A percentile compares a stretch with the other conserved stretches of the same genome.
phyloP scores from a whole-genome alignment of 129 eudicot genomes.

The Helianthus annuus region HanXRQr2.0-SUNRISE NC_035449.2:37460925-37461424 shows the following conservation, averaged over 20 bases:
- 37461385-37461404: conserved; percentile 60
- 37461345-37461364: conserved; percentile 63
- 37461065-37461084: neutral
- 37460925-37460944: too few species aligned
- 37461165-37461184: conserved; percentile 8
- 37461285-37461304: conserved; percentile 45
- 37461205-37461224: neutral
- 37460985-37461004: neutral
- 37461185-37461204: conserved; percentile 3
- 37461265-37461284: conserved; percentile 38
- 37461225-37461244: neutral
- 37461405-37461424: conserved; percentile 64
- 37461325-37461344: conserved; percentile 57
- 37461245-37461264: neutral
- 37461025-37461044: neutral
- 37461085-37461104: neutral
- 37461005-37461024: neutral
- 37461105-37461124: neutral
- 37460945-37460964: too few species aligned
- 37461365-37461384: conserved; percentile 60
- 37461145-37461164: neutral
- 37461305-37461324: conserved; percentile 53
- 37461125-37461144: conserved; percentile 5
- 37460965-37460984: too few species aligned
- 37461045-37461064: neutral